Base-by-base conservation (phyloP, 2,329 filamentous ascomycete species). In the Microthyrium microscopicum region DNA sequence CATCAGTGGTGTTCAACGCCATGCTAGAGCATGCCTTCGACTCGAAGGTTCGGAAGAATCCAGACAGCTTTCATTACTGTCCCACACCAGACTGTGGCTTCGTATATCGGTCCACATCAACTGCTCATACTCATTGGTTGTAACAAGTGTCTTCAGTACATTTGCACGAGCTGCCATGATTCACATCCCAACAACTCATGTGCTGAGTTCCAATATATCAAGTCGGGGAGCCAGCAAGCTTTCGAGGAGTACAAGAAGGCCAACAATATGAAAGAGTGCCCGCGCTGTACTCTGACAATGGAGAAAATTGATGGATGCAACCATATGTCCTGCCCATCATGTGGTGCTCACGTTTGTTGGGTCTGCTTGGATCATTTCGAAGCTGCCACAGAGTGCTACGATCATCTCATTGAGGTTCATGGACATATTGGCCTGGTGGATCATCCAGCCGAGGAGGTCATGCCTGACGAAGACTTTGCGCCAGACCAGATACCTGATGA, bases 301-400 rank as follows among this genome's bases (percentile, higher is more conserved):
- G 52, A 62, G 39, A 65, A 64, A 48, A 44, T 35, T 0, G 46
- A 46, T 0, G 63, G 62, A 1, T 68, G 64, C 39, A 55, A 64
- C 39, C 61, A 66, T 40, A 59, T 67, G 38, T 42, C 38, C 0
- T 67, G 64, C 37, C 26, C 19, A 1, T 41, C 39, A 1, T 68
- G 63, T 36, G 39, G 45, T 2, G 41, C 49, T 2, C 57, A 65
- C 36, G 60, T 66, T 20, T 68, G 62, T 38, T 68, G 61, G 61
- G 47, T 55, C 3, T 68, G 64, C 37, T 39, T 63, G 44, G 36
- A 34, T 9, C 42, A 41, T 0, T 64, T 64, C 38, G 13, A 42
- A 3, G 32, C 20, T 7, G 26, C 32, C 28, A 30, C 19, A 1
- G 29, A 18, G 9, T 41, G 39, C 27, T 44, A 44, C 37, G 34